Percentiles rank a stretch among this genome's conserved stretches.
Conservation (phyloP, 208 protist species). For the Crithidia brevicula region DNA sequence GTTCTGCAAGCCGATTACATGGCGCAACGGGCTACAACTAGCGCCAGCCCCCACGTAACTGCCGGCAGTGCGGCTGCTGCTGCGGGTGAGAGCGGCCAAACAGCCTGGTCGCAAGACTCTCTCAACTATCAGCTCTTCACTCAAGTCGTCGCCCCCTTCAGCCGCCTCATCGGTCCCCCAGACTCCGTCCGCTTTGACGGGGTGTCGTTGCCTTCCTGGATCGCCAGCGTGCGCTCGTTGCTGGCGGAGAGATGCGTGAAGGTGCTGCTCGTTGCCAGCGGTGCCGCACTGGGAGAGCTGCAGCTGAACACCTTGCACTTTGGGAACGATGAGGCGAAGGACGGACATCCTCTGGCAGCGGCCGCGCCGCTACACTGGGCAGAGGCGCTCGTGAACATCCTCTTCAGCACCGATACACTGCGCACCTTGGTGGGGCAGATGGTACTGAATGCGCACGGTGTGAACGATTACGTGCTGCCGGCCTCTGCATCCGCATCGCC, state of each 20-base stretch:
- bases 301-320: constrained; percentile 1
- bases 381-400: constrained; percentile 44
- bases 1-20: constrained; percentile 41
- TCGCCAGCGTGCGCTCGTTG: constrained; percentile 24
- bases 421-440: constrained; percentile 73
- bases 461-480: constrained; percentile 55
- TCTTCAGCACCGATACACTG: constrained; percentile 64
- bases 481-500: background rate
- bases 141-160: constrained; percentile 59
- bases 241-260: constrained; percentile 38
- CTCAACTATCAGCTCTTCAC: constrained; percentile 70
- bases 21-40: constrained; percentile 2
- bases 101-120: constrained; percentile 11
- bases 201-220: constrained; percentile 55
- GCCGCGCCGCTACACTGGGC: constrained; percentile 59
- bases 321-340: background rate
- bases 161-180: constrained; percentile 72
- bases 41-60: too few species aligned
- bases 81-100: background rate
- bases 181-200: constrained; percentile 44
- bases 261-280: constrained; percentile 28
- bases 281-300: background rate
- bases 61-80: background rate
- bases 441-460: constrained; percentile 70
- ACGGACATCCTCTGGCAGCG: background rate